phyloP scores from a whole-genome alignment of 495 filamentous ascomycete species.

The Aspergillus cavernicola region DNA sequence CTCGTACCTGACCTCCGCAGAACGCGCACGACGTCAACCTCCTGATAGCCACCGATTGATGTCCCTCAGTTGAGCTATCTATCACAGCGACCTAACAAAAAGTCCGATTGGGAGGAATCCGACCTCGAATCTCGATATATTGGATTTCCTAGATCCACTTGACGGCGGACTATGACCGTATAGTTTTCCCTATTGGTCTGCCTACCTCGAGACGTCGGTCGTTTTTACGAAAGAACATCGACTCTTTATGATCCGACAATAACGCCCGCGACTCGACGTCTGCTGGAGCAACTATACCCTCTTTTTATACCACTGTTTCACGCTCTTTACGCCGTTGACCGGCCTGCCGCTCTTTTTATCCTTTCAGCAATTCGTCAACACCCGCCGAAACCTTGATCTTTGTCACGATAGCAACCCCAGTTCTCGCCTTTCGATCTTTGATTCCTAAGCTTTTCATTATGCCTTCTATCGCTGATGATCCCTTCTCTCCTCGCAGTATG shows the following conservation, averaged over 20 bases:
- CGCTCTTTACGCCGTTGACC: constrained; percentile 31
- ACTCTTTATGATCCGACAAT: constrained; percentile 27
- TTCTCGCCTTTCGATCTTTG: constrained; percentile 7
- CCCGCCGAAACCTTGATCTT: constrained; percentile 2
- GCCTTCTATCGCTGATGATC: constrained; percentile 23
- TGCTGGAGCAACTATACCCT: constrained; percentile 33
- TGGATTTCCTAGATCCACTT: constrained; percentile 7
- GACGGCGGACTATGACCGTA: constrained; percentile 27
- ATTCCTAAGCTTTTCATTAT: constrained; percentile 24
- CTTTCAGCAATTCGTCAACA: constrained; percentile 1
- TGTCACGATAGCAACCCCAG: constrained; percentile 4
- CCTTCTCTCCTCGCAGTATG: constrained; percentile 24
- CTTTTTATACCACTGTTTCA: constrained; percentile 17
- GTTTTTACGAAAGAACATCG: constrained; percentile 8
- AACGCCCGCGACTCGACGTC: constrained; percentile 44
- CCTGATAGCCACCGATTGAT: constrained; percentile 5
- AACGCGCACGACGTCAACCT: constrained; percentile 21
- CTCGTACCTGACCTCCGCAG: constrained; percentile 16
- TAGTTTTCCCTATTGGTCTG: constrained; percentile 5
- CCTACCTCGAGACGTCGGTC: constrained; percentile 20
- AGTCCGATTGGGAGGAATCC: constrained; percentile 9
- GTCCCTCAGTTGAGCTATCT: constrained; percentile 5
- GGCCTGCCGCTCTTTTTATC: constrained; percentile 24
- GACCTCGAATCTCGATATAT: constrained; percentile 8
- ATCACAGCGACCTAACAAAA: constrained; percentile 10